Conservation (phyloP, 2,329 filamentous ascomycete genomes). For the Monilinia laxa region DNA sequence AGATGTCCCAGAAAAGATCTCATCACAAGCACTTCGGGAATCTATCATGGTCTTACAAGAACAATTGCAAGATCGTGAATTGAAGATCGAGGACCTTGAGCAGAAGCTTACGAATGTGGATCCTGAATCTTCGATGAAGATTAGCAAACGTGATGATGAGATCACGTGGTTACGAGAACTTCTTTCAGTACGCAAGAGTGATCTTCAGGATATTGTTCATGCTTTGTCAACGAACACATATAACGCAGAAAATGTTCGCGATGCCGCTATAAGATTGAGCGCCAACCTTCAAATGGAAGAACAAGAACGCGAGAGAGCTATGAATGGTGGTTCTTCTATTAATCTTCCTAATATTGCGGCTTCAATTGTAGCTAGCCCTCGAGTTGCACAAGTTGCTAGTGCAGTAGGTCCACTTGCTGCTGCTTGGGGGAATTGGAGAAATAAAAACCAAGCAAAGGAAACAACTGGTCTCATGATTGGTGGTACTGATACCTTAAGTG, state of each 20-base stretch:
- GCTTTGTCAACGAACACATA: conserved; percentile 73
- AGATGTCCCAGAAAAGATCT: conserved; percentile 78
- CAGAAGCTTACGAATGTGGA: conserved; percentile 67
- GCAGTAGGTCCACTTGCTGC: conserved; percentile 75
- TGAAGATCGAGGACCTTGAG: conserved; percentile 84
- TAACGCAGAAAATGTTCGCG: conserved; percentile 76
- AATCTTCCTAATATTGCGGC: conserved; percentile 75
- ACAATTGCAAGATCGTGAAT: conserved; percentile 91
- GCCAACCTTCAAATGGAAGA: conserved; percentile 98
- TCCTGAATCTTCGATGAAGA: conserved; percentile 74
- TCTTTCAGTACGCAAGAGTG: conserved; percentile 83
- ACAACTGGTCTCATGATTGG: conserved; percentile 38
- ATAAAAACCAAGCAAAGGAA: conserved; percentile 48
- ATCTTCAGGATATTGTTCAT: conserved; percentile 87
- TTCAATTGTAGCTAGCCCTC: conserved; percentile 65
- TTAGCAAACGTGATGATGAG: conserved; percentile 90
- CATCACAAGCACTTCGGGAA: conserved; percentile 89
- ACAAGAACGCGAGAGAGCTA: conserved; percentile 84
- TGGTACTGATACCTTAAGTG: conserved; percentile 20
- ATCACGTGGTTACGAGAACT: conserved; percentile 94
- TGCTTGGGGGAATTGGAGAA: conserved; percentile 94
- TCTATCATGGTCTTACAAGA: conserved; percentile 96
- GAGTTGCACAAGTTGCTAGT: conserved; percentile 80
- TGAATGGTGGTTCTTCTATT: conserved; percentile 66
- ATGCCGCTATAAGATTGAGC: conserved; percentile 88